Conservation (phyloP, 306 rosid species). For the Casuarina cunninghamiana region DNA sequence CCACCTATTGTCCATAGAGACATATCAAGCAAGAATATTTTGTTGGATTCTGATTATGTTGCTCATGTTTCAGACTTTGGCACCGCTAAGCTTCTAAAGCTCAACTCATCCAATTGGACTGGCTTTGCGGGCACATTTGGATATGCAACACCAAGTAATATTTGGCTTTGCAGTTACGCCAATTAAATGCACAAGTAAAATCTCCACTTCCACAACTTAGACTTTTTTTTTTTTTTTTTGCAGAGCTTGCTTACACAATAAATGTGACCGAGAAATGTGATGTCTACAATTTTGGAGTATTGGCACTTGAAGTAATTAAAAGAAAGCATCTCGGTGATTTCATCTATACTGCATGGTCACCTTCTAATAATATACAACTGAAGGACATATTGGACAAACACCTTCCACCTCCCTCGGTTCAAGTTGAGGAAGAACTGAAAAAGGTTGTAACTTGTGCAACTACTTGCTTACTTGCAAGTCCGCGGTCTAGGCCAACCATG, state of each 20-base stretch:
- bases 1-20: constrained; percentile 28
- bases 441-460: constrained; percentile 1
- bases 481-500: constrained; percentile 37
- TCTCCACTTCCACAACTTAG: too few relatives aligned
- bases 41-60: constrained; percentile 18
- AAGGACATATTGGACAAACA: constrained; percentile 18
- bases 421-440: not conserved
- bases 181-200: too few relatives aligned
- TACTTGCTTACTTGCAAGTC: constrained; percentile 24
- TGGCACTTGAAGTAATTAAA: constrained; percentile 16
- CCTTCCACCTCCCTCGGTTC: not conserved
- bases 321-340: constrained; percentile 12
- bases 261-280: constrained; percentile 18
- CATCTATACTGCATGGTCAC: not conserved
- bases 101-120: constrained; percentile 31
- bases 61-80: constrained; percentile 33
- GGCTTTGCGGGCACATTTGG: constrained; percentile 31
- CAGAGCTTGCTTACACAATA: constrained; percentile 37
- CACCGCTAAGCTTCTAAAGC: constrained; percentile 29
- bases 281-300: constrained; percentile 20
- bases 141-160: constrained; percentile 33
- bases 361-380: not conserved
- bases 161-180: not conserved
- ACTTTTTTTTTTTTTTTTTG: not conserved
- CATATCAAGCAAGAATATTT: constrained; percentile 29